A percentile compares a stretch with the other conserved stretches of the same genome.
Conservation (phyloP, 192 early-diverging fungal species). For the Backusella parvicylindrica region DNA sequence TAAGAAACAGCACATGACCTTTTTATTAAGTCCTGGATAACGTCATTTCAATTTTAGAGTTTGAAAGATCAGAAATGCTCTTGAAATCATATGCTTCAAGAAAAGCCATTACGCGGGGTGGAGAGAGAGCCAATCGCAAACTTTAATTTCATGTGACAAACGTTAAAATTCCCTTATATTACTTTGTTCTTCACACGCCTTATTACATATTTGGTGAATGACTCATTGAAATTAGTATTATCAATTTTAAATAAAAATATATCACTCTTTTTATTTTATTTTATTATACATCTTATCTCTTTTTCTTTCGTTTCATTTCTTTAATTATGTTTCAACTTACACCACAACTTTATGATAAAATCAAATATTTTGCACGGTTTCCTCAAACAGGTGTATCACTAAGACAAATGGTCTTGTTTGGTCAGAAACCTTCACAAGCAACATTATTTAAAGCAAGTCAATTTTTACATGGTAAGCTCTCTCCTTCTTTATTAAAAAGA, state of each 20-base stretch:
- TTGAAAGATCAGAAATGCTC: background rate
- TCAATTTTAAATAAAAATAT: background rate
- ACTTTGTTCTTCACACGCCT: background rate
- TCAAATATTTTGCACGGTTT: constrained; percentile 75
- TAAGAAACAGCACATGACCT: background rate
- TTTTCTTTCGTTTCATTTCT: background rate
- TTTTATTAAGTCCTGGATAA: background rate
- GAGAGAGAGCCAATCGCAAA: background rate
- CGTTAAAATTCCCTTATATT: background rate
- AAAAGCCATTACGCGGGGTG: background rate
- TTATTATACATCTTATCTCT: background rate
- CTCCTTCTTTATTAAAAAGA: too few species aligned
- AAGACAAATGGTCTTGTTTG: constrained; percentile 94
- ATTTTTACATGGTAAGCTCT: constrained; percentile 68
- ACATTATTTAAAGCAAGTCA: constrained; percentile 73
- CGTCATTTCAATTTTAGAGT: background rate
- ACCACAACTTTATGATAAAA: constrained; percentile 64
- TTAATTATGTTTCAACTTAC: constrained; percentile 44
- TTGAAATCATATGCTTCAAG: background rate
- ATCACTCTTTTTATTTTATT: background rate
- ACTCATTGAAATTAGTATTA: background rate
- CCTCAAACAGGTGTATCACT: constrained; percentile 94
- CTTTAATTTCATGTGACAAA: background rate
- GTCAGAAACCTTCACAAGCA: constrained; percentile 70
- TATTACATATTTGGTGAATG: background rate